These are phyloP conservation scores for Erodium texanum DNA, from an alignment of 441 rosid genomes.

Conservation along the genomic window DNA sequence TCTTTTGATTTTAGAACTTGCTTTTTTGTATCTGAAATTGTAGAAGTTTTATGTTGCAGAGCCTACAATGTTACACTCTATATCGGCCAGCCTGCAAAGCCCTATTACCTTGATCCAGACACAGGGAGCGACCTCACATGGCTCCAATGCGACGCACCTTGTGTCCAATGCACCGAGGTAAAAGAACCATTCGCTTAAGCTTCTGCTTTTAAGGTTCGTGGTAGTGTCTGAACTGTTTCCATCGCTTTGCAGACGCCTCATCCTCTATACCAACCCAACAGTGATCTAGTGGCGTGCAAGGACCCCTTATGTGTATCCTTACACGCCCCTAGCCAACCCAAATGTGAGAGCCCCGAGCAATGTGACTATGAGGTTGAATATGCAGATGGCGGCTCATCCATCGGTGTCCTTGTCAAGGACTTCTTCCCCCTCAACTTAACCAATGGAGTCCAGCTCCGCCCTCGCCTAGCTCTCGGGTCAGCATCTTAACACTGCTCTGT, in stretches of 20 bases:
- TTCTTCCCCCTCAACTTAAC: constrained; percentile 55
- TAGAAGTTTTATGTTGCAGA: neutral
- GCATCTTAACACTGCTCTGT: constrained; percentile 13
- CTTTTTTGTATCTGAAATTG: neutral
- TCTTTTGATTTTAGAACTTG: neutral
- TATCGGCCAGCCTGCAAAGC: constrained; percentile 5
- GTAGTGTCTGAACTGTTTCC: neutral
- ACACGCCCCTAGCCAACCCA: constrained; percentile 39
- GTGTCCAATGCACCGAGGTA: constrained; percentile 9
- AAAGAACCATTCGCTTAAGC: neutral
- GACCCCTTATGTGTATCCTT: constrained; percentile 73
- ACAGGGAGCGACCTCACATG: constrained; percentile 8
- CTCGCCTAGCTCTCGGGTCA: constrained; percentile 76
- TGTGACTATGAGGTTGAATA: constrained; percentile 79
- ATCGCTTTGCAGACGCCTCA: constrained; percentile 61
- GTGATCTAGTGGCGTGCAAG: constrained; percentile 48
- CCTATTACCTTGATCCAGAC: constrained; percentile 7
- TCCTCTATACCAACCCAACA: constrained; percentile 63
- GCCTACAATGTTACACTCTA: constrained; percentile 5
- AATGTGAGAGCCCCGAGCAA: constrained; percentile 41
- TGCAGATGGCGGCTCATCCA: constrained; percentile 88
- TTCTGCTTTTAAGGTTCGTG: neutral
- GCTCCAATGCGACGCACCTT: constrained; percentile 8
- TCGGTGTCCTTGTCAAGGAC: constrained; percentile 73
- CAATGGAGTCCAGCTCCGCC: constrained; percentile 41